Percentiles rank a stretch among this genome's conserved stretches.
Evolutionary conservation across 129 eudicot species (phyloP).

Genomic region (Flaveria linearis): DNA sequence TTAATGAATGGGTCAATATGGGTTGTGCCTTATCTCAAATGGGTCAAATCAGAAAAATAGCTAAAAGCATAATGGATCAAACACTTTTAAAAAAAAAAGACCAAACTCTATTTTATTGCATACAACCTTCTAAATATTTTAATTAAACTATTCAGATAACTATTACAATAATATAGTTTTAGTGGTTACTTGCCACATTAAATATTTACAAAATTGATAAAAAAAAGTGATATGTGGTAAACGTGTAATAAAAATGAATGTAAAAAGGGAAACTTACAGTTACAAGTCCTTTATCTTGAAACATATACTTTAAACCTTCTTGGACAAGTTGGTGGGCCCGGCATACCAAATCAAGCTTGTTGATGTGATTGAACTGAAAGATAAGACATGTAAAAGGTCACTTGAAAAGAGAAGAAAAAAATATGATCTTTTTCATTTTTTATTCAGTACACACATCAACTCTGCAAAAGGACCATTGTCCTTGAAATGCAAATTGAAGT

Average conservation of each 20-base stretch:
- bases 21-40: not conserved
- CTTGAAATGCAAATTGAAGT: conserved; percentile 9
- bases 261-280: conserved; percentile 61
- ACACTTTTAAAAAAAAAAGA: not conserved
- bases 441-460: conserved; percentile 10
- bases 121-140: not conserved
- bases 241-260: not conserved
- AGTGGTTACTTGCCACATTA: not conserved
- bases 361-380: conserved; percentile 87
- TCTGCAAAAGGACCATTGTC: not conserved
- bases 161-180: not conserved
- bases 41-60: not conserved
- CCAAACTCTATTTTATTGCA: not conserved
- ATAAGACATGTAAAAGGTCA: conserved; percentile 6
- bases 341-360: conserved; percentile 95
- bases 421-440: conserved; percentile 24
- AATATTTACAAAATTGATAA: not conserved
- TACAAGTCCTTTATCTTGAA: conserved; percentile 97
- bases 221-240: not conserved
- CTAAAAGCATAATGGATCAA: not conserved
- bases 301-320: conserved; percentile 98
- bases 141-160: not conserved
- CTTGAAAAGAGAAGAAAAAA: not conserved
- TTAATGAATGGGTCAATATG: not conserved
- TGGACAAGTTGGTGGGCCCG: conserved; percentile 99